phyloP scores from a whole-genome alignment of 768 basidiomycete species.

The Lyophyllum atratum region DNA sequence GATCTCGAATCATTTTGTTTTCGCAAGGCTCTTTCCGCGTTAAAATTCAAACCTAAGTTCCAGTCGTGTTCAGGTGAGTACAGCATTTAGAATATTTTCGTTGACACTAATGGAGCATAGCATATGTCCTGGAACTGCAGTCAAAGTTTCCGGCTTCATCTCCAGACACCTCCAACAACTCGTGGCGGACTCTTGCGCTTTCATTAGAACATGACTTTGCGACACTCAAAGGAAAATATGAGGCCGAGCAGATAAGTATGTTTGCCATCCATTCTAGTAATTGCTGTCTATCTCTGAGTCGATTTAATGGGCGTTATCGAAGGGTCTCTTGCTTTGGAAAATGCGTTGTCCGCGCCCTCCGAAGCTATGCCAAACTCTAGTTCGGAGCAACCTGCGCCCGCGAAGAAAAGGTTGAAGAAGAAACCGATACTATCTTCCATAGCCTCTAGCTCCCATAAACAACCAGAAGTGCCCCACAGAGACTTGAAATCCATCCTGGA shows the following conservation, averaged over 20 bases:
- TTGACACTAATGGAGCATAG: conserved; percentile 24
- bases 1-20: not conserved
- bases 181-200: conserved; percentile 45
- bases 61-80: conserved; percentile 43
- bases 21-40: conserved; percentile 44
- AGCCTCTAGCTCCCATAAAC: conserved; percentile 12
- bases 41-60: conserved; percentile 44
- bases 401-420: conserved; percentile 23
- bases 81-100: not conserved
- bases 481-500: conserved; percentile 22
- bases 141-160: conserved; percentile 32
- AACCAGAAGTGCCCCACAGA: conserved; percentile 7
- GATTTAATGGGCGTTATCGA: not conserved
- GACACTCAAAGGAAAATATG: conserved; percentile 39
- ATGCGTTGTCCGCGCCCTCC: conserved; percentile 18
- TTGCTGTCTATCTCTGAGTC: conserved; percentile 18
- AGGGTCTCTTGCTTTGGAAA: conserved; percentile 25
- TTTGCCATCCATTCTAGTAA: not conserved
- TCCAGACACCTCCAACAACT: conserved; percentile 20
- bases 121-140: conserved; percentile 45
- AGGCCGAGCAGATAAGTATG: conserved; percentile 44
- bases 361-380: conserved; percentile 11
- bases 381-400: conserved; percentile 9
- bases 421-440: conserved; percentile 2
- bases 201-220: conserved; percentile 40